Evolutionary conservation across 192 early-diverging fungal species (phyloP), one percentile per base, ranked within the genome.

Genomic region (Phycomyces nitens): DNA sequence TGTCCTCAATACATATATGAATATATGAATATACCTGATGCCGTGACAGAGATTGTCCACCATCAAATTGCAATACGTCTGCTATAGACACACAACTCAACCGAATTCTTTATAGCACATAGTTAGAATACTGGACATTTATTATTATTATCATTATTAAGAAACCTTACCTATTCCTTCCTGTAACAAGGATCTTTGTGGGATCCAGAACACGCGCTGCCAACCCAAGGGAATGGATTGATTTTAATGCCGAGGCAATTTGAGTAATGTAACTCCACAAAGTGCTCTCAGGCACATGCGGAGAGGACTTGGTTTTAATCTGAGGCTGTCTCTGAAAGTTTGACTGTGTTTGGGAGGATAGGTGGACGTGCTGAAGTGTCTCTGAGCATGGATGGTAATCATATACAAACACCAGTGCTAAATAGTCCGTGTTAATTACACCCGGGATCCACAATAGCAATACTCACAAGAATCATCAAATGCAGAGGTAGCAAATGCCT

Each of bases 401-500:
- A 65, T 92, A 94, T 1, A 99, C 95, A 66, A 99, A 83, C 9
- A 97, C 86, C 15, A 99, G 80, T 23, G 96, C 86, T 89, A 50
- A n/a, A n/a, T n/a, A n/a, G n/a, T n/a, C n/a, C n/a, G n/a, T n/a
- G n/a, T n/a, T n/a, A n/a, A n/a, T n/a, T n/a, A n/a, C n/a, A n/a
- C n/a, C n/a, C n/a, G n/a, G n/a, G n/a, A n/a, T n/a, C n/a, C n/a
- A n/a, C n/a, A n/a, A n/a, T n/a, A n/a, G n/a, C n/a, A n/a, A 29
- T 11, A 69, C 77, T 72, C 71, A 91, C 89, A 94, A 52, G 89
- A 84, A 69, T 98, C 96, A 15, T 93, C 94, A 85, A 98, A 98
- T 2, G 92, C 92, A 44, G 88, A 91, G 6, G 94, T 98, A 1
- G 95, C 94, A 67, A 99, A 98, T 22, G 91, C 97, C 75, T 98